Base-by-base conservation (phyloP, 768 basidiomycete species). In the Boletus rubroflammeus region DNA sequence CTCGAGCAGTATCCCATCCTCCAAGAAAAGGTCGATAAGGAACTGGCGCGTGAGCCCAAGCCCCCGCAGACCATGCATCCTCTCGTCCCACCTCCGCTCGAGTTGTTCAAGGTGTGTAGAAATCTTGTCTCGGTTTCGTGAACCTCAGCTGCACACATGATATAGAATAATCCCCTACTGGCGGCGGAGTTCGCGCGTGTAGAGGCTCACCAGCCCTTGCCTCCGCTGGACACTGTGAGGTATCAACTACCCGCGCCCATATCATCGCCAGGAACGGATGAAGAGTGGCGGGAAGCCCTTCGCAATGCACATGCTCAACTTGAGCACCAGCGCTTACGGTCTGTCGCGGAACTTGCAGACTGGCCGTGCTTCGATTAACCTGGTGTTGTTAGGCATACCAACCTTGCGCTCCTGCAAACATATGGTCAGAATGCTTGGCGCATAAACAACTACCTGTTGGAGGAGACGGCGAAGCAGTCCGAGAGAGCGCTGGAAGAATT, bases 351-450 rank as follows among this genome's bases (percentile, higher is more conserved):
- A 7, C 3, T 14, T 17, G 34, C 23, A 8, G 47, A 28, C 35
- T 15, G 46, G 10, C 7, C 29, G 36, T 17, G 29, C 29, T 6
- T 25, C 17, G 34, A 39, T 48, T 65, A 6, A 61, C 50, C 35
- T 51, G 25, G 38, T 42, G 48, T 50, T 55, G 60, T 8, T 26
- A 96, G 95, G 58, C 84, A 89, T 61, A 86, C 85, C 21, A 98
- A 97, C 74, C 72, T 92, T 48, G 81, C 85, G 3, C 75, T 98
- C 29, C 72, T 95, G 32, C 86, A 93, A 67, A 86, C 83, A 32
- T 94, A 96, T 64, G 96, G 90, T 4, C 74, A 86, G 17, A 98
- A 98, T 75, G 88, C 90, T 13, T 96, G 91, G 89, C 82, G 89
- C 57, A 84, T 94, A 70, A 85, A 91, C 66, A 98, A 98, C 70